Base-by-base conservation (phyloP, 1,284 basidiomycete genomes). In the Boletus semigastroideus region DNA sequence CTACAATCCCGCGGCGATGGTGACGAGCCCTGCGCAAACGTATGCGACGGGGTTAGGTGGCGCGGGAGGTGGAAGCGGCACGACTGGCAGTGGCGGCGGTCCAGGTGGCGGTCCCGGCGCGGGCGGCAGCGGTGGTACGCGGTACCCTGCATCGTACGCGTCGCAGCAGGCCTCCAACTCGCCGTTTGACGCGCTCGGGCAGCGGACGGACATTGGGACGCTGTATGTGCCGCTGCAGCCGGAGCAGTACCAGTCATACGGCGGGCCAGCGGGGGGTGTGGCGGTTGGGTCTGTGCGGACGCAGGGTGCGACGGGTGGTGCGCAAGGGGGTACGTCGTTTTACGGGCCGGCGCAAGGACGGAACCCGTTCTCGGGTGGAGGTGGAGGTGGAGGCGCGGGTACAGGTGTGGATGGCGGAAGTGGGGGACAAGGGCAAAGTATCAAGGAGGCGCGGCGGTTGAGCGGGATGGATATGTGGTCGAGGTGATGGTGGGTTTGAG, bases 191-290 rank as follows among this genome's bases (percentile, higher is more conserved):
- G 66, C 78, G 19, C 59, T 84, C 20, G 85, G 85, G 55, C 75
- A 81, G 48, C 77, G 85, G 46, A 72, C 79, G 33, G 86, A 88
- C 48, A 82, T 87, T 43, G 81, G 80, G 42, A 78, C 78, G 52
- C 66, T 90, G 67, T 92, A 83, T 63, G 84, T 83, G 37, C 88
- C 89, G 1, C 79, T 91, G 76, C 90, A 91, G 65, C 84, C 88
- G 28, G 87, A 90, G 31, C 84, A 86, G 60, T 90, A 82, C 65
- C 78, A 79, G 57, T 65, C 77, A 33, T 88, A 87, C 61, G 66
- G 74, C 16, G 63, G 67, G 38, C 62, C 72, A 42, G 64, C 69
- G 17, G 13, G 20, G 4, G 61, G 74, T 45, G 60, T 72, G 12
- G 60, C 72, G 34, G 62, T 59, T 9, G 53, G 62, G 7, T 57